Evolutionary conservation across 805 yeast species (phyloP).

Genomic region (Candida insectorum): DNA sequence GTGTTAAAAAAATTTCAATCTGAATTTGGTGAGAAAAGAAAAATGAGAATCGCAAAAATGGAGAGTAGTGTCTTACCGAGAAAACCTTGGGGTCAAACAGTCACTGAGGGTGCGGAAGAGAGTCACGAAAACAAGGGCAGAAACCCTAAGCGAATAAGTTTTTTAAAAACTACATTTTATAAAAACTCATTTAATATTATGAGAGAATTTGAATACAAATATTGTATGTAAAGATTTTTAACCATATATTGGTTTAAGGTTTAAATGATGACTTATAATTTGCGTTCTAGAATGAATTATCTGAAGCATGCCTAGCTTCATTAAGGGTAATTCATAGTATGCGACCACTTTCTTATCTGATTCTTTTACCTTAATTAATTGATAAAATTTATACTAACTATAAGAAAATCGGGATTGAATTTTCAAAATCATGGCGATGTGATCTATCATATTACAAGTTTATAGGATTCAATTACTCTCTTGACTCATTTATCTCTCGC

Average conservation of each 20-base stretch:
- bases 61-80: background rate
- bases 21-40: background rate
- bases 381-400: too few relatives aligned
- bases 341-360: slow-evolving; percentile 33
- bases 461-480: too few relatives aligned
- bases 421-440: too few relatives aligned
- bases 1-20: slow-evolving; percentile 12
- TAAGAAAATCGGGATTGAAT: too few relatives aligned
- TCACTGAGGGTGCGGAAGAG: background rate
- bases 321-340: slow-evolving; percentile 26
- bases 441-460: too few relatives aligned
- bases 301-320: slow-evolving; percentile 48
- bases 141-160: background rate
- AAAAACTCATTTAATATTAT: too few relatives aligned
- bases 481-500: too few relatives aligned
- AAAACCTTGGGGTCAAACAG: background rate
- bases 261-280: slow-evolving; percentile 40
- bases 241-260: background rate
- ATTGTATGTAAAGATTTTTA: too few relatives aligned
- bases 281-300: slow-evolving; percentile 44
- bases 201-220: too few relatives aligned
- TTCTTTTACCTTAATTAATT: too few relatives aligned
- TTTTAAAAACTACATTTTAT: too few relatives aligned
- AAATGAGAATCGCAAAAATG: too few relatives aligned
- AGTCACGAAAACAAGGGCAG: background rate